Evolutionary conservation across 495 filamentous ascomycete species (phyloP).

Genomic region (Venustampulla echinocandica): DNA sequence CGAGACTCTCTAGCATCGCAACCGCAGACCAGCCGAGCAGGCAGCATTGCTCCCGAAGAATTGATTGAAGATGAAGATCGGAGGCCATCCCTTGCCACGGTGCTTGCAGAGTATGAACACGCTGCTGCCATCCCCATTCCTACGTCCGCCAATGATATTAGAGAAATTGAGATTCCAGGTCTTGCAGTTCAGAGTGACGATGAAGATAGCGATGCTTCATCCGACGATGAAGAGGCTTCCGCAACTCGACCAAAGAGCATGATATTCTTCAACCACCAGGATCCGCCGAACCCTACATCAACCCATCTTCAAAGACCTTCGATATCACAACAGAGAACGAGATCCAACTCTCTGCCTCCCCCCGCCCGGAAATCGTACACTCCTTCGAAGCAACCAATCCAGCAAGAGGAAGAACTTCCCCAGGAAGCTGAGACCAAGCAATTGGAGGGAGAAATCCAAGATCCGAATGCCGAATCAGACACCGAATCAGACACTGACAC

Average conservation of each 20-base stretch:
- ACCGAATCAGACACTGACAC: not conserved
- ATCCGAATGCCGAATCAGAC: not conserved
- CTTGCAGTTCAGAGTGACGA: slow-evolving; percentile 50
- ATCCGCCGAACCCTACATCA: slow-evolving; percentile 27
- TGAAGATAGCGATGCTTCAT: slow-evolving; percentile 37
- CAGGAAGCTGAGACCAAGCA: not conserved
- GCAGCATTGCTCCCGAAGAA: slow-evolving; percentile 28
- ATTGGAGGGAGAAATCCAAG: not conserved
- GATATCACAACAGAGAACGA: slow-evolving; percentile 33
- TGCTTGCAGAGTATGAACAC: slow-evolving; percentile 29
- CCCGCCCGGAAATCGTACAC: slow-evolving; percentile 23
- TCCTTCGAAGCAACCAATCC: slow-evolving; percentile 7
- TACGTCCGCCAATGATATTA: slow-evolving; percentile 56
- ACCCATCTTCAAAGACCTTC: slow-evolving; percentile 22
- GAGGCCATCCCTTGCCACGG: slow-evolving; percentile 11
- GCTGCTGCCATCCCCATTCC: slow-evolving; percentile 55
- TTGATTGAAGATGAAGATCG: slow-evolving; percentile 4
- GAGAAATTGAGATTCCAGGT: slow-evolving; percentile 66
- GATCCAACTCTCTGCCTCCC: slow-evolving; percentile 47
- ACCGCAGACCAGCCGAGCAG: slow-evolving; percentile 30
- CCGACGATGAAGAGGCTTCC: slow-evolving; percentile 24
- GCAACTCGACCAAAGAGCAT: slow-evolving; percentile 53
- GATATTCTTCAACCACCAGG: slow-evolving; percentile 33
- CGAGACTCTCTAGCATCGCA: slow-evolving; percentile 38
- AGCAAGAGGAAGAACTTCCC: not conserved